Percentiles rank a stretch among this genome's conserved stretches.
Conservation (phyloP, 225 moss, liverwort and hornwort genomes). For the Polytrichum commune region DNA sequence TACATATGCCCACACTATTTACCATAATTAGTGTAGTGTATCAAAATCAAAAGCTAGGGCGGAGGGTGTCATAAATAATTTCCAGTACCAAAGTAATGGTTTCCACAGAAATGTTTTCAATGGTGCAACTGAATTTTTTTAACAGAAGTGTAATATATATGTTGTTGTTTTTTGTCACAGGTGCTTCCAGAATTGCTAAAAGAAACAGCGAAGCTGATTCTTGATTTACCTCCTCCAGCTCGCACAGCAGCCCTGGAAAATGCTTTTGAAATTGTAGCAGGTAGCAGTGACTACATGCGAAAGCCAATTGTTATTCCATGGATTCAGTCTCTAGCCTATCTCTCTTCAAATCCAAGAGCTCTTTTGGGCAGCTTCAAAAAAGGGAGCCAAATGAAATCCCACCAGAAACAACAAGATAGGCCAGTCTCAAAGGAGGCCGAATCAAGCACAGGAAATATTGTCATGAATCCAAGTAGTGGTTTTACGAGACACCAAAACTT, state of each 20-base stretch:
- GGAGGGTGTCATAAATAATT: too few species aligned
- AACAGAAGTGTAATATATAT: too few species aligned
- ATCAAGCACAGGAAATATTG: neutral
- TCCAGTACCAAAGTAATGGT: too few species aligned
- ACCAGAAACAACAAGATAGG: neutral
- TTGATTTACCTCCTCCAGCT: conserved; percentile 61
- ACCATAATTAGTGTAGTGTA: too few species aligned
- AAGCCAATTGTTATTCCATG: conserved; percentile 81
- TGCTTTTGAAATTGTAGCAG: conserved; percentile 75
- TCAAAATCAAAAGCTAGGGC: too few species aligned
- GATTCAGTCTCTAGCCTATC: conserved; percentile 86
- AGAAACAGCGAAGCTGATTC: conserved; percentile 63
- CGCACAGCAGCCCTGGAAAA: conserved; percentile 65
- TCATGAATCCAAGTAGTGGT: neutral
- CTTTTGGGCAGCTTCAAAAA: conserved; percentile 10
- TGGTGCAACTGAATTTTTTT: too few species aligned
- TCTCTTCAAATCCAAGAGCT: conserved; percentile 36
- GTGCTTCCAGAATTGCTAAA: conserved; percentile 80
- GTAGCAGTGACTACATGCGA: conserved; percentile 82
- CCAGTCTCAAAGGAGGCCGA: neutral
- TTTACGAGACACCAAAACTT: neutral
- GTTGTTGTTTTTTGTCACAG: conserved; percentile 24
- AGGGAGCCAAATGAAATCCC: neutral
- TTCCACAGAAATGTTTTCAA: too few species aligned
- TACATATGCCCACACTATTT: too few species aligned